These are phyloP conservation scores for Wickerhamiella sorbophila DNA, from an alignment of 805 yeast genomes.

Conservation along the genomic window DNA sequence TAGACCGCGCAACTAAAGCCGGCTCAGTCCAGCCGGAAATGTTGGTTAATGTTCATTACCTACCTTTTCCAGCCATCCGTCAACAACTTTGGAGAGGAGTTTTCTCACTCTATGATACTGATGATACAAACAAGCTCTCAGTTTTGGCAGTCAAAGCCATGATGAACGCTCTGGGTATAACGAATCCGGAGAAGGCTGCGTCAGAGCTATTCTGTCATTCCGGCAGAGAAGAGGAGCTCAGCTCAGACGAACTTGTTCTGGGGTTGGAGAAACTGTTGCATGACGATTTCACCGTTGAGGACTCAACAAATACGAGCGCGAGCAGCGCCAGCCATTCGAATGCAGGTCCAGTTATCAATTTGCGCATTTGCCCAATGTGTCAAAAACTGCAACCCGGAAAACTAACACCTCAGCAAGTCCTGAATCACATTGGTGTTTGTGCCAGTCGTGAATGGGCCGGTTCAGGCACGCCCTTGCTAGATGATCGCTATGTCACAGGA, in stretches of 20 bases:
- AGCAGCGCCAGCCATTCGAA: constrained; percentile 1
- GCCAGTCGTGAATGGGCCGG: constrained; percentile 63
- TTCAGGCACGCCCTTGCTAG: constrained; percentile 42
- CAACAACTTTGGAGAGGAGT: constrained; percentile 57
- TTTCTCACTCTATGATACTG: constrained; percentile 38
- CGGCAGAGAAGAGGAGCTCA: constrained; percentile 25
- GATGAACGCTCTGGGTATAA: constrained; percentile 46
- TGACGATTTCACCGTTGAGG: constrained; percentile 8
- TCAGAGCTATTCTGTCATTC: constrained; percentile 22
- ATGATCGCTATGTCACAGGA: constrained; percentile 60
- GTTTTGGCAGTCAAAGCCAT: constrained; percentile 48
- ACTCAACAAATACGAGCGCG: not conserved
- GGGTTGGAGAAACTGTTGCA: constrained; percentile 34
- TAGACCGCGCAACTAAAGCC: constrained; percentile 6
- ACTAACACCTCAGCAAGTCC: constrained; percentile 13
- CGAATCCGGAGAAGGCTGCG: constrained; percentile 27
- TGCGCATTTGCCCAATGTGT: constrained; percentile 74
- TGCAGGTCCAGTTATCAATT: constrained; percentile 36
- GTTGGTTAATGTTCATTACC: constrained; percentile 46
- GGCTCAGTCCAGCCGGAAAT: constrained; percentile 34
- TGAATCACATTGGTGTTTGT: constrained; percentile 83
- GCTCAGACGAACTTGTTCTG: constrained; percentile 39
- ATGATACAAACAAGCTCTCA: constrained; percentile 33
- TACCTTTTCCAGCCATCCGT: constrained; percentile 49
- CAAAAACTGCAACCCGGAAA: constrained; percentile 40